Base-by-base conservation (phyloP, 768 basidiomycete species). In the Serendipita sp. region DNA sequence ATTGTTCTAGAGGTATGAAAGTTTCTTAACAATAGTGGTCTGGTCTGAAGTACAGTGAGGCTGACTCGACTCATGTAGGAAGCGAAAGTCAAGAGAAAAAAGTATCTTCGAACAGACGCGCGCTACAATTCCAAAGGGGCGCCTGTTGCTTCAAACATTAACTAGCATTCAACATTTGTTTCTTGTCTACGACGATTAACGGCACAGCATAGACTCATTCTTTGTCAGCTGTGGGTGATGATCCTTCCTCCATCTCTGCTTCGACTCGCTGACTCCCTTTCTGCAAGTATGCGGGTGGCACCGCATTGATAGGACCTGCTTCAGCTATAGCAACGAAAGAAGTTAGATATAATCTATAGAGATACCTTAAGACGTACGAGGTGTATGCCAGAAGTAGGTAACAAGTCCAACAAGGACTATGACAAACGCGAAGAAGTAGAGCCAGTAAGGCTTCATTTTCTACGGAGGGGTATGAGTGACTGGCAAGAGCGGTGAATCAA, bases 401-500 rank as follows among this genome's bases (percentile, higher is more conserved):
- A 93, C 75, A 3, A 93, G 78, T 2, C 90, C 90, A 13, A 75
- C 34, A 45, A 92, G 70, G 64, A 90, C 82, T 14, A 91, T 76
- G 0, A 72, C 77, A 68, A 86, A 93, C 0, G 90, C 79, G 64
- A 84, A 75, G 73, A 93, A 93, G 77, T 93, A 92, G 16, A 93
- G 78, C 89, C 90, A 93, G 76, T 81, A 92, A 2, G 90, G 90
- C 45, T 74, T 72, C 74, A 81, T 91, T 66, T 90, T 85, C 89
- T 91, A 66, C 61, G 63, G 33, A 41, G 56, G 28, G 34, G 24
- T 56, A n/a, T 31, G 34, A 5, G 56, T 33, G 48, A 42, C 3
- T 24, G 11, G 33, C 2, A 1, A 42, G 53, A 11, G 9, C 48
- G 30, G 58, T 20, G 48, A 5, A 38, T 17, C 71, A 75, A 70